These are phyloP conservation scores for Saturnispora silvae DNA, from an alignment of 805 yeast species.

Conservation along the genomic window DNA sequence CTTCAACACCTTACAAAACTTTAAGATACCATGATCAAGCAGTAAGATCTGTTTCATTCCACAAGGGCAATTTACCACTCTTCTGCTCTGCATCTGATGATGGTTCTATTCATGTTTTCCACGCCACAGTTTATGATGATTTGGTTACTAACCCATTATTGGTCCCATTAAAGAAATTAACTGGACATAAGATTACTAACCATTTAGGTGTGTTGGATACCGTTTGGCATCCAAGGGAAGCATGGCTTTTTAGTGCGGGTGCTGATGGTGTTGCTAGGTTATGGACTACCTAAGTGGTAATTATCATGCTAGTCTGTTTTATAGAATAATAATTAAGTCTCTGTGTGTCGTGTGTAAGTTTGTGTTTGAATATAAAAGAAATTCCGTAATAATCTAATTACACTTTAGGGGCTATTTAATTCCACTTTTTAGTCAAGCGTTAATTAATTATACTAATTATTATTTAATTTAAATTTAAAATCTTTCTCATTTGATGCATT, in stretches of 20 bases:
- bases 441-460: neutral
- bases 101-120: conserved; percentile 88
- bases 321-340: too few relatives aligned
- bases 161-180: conserved; percentile 89
- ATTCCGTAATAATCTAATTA: neutral
- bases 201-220: conserved; percentile 81
- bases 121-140: conserved; percentile 92
- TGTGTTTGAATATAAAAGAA: neutral
- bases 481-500: too few relatives aligned
- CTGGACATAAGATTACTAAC: conserved; percentile 74
- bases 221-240: conserved; percentile 96
- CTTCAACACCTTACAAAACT: conserved; percentile 87
- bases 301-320: too few relatives aligned
- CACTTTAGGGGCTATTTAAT: neutral
- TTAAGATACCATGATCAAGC: conserved; percentile 92
- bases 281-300: conserved; percentile 67
- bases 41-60: conserved; percentile 80
- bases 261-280: conserved; percentile 93
- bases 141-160: conserved; percentile 89
- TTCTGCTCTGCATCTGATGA: conserved; percentile 95
- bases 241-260: conserved; percentile 96
- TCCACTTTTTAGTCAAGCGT: too few relatives aligned
- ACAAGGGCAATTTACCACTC: conserved; percentile 73
- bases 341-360: too few relatives aligned
- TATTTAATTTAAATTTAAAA: too few relatives aligned